Evolutionary conservation across 2,329 filamentous ascomycete species (phyloP).

Genomic region (Penicillium rolfsii): DNA sequence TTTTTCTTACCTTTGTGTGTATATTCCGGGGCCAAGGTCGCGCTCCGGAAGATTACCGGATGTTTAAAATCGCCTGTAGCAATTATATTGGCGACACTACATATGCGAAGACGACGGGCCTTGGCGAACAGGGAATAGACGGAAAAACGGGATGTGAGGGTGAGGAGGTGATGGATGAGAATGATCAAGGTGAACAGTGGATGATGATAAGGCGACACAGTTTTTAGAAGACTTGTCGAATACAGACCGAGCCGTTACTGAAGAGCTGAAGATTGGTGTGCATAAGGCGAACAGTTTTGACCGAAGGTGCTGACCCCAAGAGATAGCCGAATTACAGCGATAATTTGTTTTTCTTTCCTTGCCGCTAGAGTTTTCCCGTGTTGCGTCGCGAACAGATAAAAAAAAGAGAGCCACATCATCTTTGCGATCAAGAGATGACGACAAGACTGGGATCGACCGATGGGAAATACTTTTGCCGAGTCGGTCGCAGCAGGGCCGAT

Average conservation of each 20-base stretch:
- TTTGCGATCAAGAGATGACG: slow-evolving; percentile 41
- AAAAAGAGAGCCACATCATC: slow-evolving; percentile 39
- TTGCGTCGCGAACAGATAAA: slow-evolving; percentile 45
- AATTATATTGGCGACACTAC: slow-evolving; percentile 28
- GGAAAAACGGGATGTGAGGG: slow-evolving; percentile 4
- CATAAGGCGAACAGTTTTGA: slow-evolving; percentile 41
- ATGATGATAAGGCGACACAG: slow-evolving; percentile 22
- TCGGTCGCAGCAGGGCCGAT: slow-evolving; percentile 38
- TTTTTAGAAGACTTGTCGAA: slow-evolving; percentile 33
- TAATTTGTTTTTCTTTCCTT: slow-evolving; percentile 43
- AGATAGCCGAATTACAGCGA: slow-evolving; percentile 53
- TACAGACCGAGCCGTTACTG: slow-evolving; percentile 49
- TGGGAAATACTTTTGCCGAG: slow-evolving; percentile 36
- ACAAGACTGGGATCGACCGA: slow-evolving; percentile 34
- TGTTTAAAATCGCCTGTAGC: slow-evolving; percentile 20
- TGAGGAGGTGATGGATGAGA: slow-evolving; percentile 17
- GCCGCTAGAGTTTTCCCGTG: slow-evolving; percentile 46
- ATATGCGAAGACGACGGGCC: slow-evolving; percentile 31
- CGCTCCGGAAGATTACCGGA: slow-evolving; percentile 14
- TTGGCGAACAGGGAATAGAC: slow-evolving; percentile 19
- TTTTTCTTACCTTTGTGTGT: slow-evolving; percentile 11
- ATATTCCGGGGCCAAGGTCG: background rate
- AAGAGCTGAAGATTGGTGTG: slow-evolving; percentile 41
- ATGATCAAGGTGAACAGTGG: too few species aligned
- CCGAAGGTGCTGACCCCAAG: slow-evolving; percentile 46